Percentiles rank a stretch among this genome's conserved stretches.
These are phyloP conservation scores for Datisca glomerata DNA, from an alignment of 306 rosid species.

Conservation along the genomic window DNA sequence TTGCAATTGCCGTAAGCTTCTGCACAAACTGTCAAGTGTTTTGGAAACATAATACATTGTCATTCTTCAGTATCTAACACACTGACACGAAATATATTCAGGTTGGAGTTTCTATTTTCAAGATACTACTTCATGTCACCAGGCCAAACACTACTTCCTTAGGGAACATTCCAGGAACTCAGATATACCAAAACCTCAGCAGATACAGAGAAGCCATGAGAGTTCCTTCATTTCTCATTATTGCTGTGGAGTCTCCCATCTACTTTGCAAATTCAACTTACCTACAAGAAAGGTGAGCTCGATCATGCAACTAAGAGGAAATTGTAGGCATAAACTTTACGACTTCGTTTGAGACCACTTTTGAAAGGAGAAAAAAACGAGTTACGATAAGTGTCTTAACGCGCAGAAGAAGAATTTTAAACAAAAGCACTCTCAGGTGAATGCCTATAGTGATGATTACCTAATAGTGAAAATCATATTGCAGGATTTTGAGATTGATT, in stretches of 20 bases:
- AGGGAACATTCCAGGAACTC: slow-evolving; percentile 83
- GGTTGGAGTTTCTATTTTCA: slow-evolving; percentile 93
- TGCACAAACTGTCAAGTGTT: no score
- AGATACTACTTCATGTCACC: slow-evolving; percentile 83
- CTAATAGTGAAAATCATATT: no score
- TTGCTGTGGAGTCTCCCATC: slow-evolving; percentile 87
- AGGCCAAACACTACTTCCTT: slow-evolving; percentile 74
- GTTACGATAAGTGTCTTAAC: no score
- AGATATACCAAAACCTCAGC: slow-evolving; percentile 55
- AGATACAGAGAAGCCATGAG: slow-evolving; percentile 75
- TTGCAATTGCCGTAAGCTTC: slow-evolving; percentile 73
- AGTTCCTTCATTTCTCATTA: slow-evolving; percentile 73
- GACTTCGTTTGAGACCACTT: no score
- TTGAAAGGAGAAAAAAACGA: no score
- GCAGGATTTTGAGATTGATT: slow-evolving; percentile 81
- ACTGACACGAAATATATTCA: slow-evolving; percentile 17
- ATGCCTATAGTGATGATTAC: no score
- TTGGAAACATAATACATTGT: no score
- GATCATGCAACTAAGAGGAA: no score
- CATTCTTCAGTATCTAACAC: background rate
- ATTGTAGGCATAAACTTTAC: no score
- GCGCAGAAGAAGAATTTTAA: no score
- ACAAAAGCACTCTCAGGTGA: no score
- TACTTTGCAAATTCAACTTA: slow-evolving; percentile 92
- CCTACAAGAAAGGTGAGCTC: slow-evolving; percentile 86